Evolutionary conservation across 2,329 filamentous ascomycete genomes (phyloP), one percentile per base, ranked within the genome.

Genomic region (Colletotrichum liaoningense): DNA sequence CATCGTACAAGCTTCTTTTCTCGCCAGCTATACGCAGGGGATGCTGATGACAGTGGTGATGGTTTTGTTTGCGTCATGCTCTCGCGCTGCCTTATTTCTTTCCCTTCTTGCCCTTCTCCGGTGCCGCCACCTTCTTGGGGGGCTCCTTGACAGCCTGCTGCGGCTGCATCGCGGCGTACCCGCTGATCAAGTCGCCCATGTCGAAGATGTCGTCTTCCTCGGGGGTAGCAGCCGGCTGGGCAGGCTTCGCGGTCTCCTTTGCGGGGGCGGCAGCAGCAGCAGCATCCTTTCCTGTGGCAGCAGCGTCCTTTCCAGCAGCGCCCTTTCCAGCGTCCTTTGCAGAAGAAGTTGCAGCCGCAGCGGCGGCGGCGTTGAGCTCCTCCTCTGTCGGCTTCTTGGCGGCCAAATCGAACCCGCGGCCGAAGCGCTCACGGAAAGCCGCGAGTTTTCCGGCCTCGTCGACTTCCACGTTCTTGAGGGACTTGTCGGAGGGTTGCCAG

Each of bases 401-500:
- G 11, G 81, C 85, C 28, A 90, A 86, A 85, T 99, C 97, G 88
- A 94, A 99, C 12, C 91, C 91, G 72, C 93, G 88, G 30, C 97
- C 97, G 86, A 95, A 99, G 70, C 93, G 90, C 74, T 89, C 89
- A 79, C 97, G 89, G 86, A 99, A 99, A 68, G 94, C 93, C 65
- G 93, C 93, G 79, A 99, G 85, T 80, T 93, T 91, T 22, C 97
- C 97, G 3, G 97, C 96, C 88, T 98, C 97, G 83, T 99, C 97
- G 75, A 97, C 92, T 85, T 99, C 97, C 71, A 98, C 89, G 82
- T 97, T 98, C 81, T 93, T 86, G 79, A 99, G 87, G 75, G 93
- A 93, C 84, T 92, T 91, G 77, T 93, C 92, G 72, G 88, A 92
- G 0, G 97, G 97, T 83, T 98, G 97, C 97, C 97, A 99, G 67